phyloP scores from a whole-genome alignment of 805 yeast genomes.

The Metahyphopichia silvanorum region DNA sequence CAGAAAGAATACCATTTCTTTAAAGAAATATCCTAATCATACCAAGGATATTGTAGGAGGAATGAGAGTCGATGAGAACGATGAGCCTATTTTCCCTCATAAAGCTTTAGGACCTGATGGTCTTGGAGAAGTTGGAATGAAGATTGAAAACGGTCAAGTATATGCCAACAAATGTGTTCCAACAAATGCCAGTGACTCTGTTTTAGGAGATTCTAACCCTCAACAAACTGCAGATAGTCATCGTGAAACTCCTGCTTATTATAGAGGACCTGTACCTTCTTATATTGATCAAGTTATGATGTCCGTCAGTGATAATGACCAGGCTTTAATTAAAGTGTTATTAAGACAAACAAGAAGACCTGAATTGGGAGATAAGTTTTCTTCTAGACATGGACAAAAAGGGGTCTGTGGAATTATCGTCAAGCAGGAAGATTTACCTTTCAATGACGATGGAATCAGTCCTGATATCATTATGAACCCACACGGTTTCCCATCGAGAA shows the following conservation, averaged over 20 bases:
- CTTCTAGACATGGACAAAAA: slow-evolving; percentile 97
- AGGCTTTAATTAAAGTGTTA: slow-evolving; percentile 87
- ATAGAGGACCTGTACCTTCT: slow-evolving; percentile 93
- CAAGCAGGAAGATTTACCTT: slow-evolving; percentile 95
- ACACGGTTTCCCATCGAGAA: slow-evolving; percentile 99
- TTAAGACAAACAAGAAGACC: slow-evolving; percentile 96
- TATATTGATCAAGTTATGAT: slow-evolving; percentile 97
- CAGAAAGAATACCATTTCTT: slow-evolving; percentile 82
- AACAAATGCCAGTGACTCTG: slow-evolving; percentile 70
- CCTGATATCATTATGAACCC: slow-evolving; percentile 99
- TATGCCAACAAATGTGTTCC: slow-evolving; percentile 94
- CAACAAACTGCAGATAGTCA: slow-evolving; percentile 51
- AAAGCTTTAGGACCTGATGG: slow-evolving; percentile 90
- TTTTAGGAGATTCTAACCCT: slow-evolving; percentile 38
- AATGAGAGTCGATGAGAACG: slow-evolving; percentile 80
- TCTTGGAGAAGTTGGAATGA: slow-evolving; percentile 91
- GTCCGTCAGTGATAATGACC: slow-evolving; percentile 93
- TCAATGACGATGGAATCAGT: slow-evolving; percentile 83
- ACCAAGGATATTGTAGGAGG: slow-evolving; percentile 90
- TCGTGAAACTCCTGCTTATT: slow-evolving; percentile 86
- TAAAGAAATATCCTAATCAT: slow-evolving; percentile 91
- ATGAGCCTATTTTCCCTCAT: slow-evolving; percentile 83
- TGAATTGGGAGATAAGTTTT: slow-evolving; percentile 94
- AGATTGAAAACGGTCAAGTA: slow-evolving; percentile 88
- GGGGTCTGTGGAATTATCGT: slow-evolving; percentile 99